Evolutionary conservation across 1,284 basidiomycete genomes (phyloP).

Genomic region (Ceratobasidium sp.): DNA sequence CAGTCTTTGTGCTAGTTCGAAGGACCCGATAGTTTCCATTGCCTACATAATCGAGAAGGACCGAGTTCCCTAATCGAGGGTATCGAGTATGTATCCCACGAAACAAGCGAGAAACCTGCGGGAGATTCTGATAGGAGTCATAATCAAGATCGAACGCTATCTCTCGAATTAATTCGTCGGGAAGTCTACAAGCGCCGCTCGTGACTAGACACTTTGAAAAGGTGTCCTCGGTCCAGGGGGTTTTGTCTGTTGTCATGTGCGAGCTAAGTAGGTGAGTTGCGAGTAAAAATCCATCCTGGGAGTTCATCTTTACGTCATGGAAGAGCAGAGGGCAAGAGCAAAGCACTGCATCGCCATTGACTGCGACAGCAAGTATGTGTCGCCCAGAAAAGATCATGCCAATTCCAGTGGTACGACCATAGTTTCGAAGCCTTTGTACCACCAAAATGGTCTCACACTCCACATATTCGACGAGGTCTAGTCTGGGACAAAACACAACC

Average conservation of each 20-base stretch:
- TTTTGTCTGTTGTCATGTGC: neutral
- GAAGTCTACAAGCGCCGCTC: neutral
- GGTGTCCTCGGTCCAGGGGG: neutral
- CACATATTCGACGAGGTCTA: neutral
- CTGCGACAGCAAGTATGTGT: neutral
- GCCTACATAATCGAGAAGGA: too few species aligned
- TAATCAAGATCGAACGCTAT: neutral
- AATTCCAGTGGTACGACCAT: neutral
- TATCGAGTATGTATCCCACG: too few species aligned
- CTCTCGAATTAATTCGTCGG: neutral
- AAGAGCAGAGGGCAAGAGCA: neutral
- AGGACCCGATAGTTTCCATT: too few species aligned
- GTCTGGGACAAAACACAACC: neutral
- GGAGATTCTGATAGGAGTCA: neutral
- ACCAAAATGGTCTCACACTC: neutral
- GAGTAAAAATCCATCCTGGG: slow-evolving; percentile 1
- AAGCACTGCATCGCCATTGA: neutral
- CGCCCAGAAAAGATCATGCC: neutral
- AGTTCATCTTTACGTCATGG: slow-evolving; percentile 1
- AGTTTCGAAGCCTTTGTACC: neutral
- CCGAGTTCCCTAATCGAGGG: too few species aligned
- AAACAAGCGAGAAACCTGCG: too few species aligned
- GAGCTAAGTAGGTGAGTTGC: slow-evolving; percentile 1
- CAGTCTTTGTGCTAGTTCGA: too few species aligned
- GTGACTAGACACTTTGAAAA: too few species aligned